These are phyloP conservation scores for Cornus suecica DNA, from an alignment of 148 eudicot genomes.

Conservation along the genomic window DNA sequence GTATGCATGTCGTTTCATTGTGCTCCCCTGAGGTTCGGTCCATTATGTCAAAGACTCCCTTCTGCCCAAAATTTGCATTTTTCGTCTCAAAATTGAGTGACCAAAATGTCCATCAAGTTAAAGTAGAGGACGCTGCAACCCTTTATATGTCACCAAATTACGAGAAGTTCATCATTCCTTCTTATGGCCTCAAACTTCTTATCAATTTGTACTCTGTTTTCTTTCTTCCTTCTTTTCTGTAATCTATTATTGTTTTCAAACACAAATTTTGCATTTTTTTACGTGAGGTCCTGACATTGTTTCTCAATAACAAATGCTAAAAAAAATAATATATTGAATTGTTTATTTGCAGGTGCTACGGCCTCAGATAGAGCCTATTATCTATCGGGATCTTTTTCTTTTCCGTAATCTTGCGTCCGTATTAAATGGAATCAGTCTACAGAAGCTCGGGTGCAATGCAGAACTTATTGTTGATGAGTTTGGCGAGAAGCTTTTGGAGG, in stretches of 20 bases:
- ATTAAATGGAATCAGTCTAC: conserved; percentile 89
- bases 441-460: conserved; percentile 96
- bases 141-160: no score
- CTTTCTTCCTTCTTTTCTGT: not conserved
- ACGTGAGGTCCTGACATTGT: not conserved
- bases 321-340: not conserved
- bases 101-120: no score
- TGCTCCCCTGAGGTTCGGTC: no score
- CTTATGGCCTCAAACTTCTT: no score
- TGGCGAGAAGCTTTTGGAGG: conserved; percentile 99
- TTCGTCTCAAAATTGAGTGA: no score
- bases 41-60: no score
- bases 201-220: not conserved
- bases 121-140: no score
- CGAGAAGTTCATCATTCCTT: no score
- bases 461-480: conserved; percentile 99
- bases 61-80: no score
- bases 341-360: conserved; percentile 74
- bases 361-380: conserved; percentile 96
- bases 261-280: not conserved
- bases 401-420: conserved; percentile 96
- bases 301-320: not conserved
- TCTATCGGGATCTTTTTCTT: conserved; percentile 90
- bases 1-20: no score
- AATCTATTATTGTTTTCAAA: not conserved